These are phyloP conservation scores for Cicer yamashitae DNA, from an alignment of 306 rosid genomes.

Conservation along the genomic window DNA sequence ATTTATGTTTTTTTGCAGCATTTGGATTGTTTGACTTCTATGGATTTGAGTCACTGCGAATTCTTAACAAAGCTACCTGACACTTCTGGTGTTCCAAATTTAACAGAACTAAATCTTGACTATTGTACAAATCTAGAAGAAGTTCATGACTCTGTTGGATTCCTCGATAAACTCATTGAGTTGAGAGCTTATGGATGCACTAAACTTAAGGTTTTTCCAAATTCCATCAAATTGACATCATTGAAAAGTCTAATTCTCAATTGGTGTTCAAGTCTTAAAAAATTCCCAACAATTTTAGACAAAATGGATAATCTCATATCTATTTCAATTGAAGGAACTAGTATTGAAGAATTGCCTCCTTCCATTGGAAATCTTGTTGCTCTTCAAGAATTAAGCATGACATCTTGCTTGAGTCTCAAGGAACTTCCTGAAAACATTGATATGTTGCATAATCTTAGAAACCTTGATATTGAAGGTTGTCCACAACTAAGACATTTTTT, in stretches of 20 bases:
- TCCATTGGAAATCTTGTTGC: slow-evolving; percentile 53
- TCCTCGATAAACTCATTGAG: slow-evolving; percentile 27
- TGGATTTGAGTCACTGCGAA: slow-evolving; percentile 47
- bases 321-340: slow-evolving; percentile 47
- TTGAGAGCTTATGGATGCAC: slow-evolving; percentile 34
- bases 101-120: slow-evolving; percentile 45
- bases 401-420: slow-evolving; percentile 55
- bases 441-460: slow-evolving; percentile 47
- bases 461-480: slow-evolving; percentile 54
- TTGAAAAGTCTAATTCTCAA: slow-evolving; percentile 46
- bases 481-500: slow-evolving; percentile 40
- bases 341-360: slow-evolving; percentile 49
- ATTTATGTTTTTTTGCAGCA: slow-evolving; percentile 40
- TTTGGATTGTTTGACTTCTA: slow-evolving; percentile 42
- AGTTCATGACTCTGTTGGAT: slow-evolving; percentile 25
- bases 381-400: slow-evolving; percentile 47
- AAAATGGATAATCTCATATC: slow-evolving; percentile 51
- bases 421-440: slow-evolving; percentile 46
- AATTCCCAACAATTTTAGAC: slow-evolving; percentile 48
- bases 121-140: slow-evolving; percentile 30
- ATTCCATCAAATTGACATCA: slow-evolving; percentile 39
- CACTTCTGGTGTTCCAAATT: slow-evolving; percentile 46
- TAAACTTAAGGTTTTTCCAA: slow-evolving; percentile 18
- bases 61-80: slow-evolving; percentile 46
- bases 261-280: slow-evolving; percentile 52